phyloP scores from a whole-genome alignment of 192 early-diverging fungal genomes.

The Coemansia sp. region DNA sequence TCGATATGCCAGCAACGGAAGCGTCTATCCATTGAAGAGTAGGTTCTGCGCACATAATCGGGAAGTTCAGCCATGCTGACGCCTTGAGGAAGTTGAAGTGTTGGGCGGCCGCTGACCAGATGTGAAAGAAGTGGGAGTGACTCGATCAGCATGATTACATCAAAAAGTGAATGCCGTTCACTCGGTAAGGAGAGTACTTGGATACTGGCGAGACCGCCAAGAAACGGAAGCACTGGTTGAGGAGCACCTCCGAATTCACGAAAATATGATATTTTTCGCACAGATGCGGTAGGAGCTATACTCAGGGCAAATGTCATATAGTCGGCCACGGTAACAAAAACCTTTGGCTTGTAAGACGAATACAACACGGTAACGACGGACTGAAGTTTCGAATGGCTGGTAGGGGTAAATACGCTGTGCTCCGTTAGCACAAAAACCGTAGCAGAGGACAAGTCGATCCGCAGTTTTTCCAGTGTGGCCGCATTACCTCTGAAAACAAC shows the following conservation, averaged over 20 bases:
- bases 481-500: too few relatives aligned
- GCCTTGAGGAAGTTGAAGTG: background rate
- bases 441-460: too few relatives aligned
- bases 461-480: too few relatives aligned
- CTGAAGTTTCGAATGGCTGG: background rate
- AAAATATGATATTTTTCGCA: background rate
- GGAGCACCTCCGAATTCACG: background rate
- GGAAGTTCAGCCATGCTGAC: background rate
- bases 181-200: background rate
- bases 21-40: background rate
- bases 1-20: background rate
- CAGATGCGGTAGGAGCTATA: background rate
- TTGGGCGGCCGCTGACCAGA: background rate
- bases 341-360: background rate
- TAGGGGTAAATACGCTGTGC: background rate
- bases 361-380: too few relatives aligned
- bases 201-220: background rate
- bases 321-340: background rate
- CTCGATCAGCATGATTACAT: background rate
- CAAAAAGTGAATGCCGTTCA: background rate
- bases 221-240: background rate
- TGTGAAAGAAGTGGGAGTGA: background rate
- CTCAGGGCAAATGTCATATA: background rate
- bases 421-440: background rate
- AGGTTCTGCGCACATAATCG: background rate